phyloP scores from a whole-genome alignment of 108 stramenopile genomes.

The Fragilariopsis cylindrus region DNA sequence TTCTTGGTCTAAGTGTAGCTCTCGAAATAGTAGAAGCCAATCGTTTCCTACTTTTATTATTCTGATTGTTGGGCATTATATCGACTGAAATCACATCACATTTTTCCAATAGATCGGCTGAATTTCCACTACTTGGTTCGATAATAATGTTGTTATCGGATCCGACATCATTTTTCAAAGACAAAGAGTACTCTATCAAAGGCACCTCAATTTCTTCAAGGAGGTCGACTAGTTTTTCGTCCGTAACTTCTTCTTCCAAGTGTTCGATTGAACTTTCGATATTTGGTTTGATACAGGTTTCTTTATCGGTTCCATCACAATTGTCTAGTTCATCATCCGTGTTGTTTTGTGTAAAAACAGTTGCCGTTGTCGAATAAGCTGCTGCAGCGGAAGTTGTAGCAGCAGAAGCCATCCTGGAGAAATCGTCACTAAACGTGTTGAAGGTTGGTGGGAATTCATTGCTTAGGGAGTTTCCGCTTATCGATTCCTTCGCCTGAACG shows the following conservation, averaged over 20 bases:
- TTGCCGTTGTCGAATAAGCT: not conserved
- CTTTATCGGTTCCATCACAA: not conserved
- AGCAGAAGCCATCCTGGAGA: not conserved
- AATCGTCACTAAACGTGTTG: not conserved
- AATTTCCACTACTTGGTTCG: too few species aligned
- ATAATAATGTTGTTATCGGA: too few species aligned
- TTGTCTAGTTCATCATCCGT: not conserved
- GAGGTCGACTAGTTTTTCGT: not conserved
- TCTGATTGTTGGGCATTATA: not conserved
- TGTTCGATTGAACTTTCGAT: not conserved
- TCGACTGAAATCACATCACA: not conserved
- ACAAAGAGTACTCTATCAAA: not conserved
- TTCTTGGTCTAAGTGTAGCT: not conserved
- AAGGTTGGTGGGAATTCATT: not conserved
- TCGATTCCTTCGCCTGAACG: not conserved
- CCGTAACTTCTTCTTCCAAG: not conserved
- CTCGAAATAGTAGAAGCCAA: not conserved
- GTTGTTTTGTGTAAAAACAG: not conserved
- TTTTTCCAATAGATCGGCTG: too few species aligned
- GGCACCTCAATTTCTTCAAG: slow-evolving; percentile 12
- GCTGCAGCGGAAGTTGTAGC: not conserved
- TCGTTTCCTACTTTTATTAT: not conserved
- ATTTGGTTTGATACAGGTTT: not conserved
- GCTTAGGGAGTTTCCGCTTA: not conserved
- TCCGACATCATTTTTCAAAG: not conserved